Base-by-base conservation (phyloP, 306 rosid genomes). In the Glycyrrhiza uralensis region DNA sequence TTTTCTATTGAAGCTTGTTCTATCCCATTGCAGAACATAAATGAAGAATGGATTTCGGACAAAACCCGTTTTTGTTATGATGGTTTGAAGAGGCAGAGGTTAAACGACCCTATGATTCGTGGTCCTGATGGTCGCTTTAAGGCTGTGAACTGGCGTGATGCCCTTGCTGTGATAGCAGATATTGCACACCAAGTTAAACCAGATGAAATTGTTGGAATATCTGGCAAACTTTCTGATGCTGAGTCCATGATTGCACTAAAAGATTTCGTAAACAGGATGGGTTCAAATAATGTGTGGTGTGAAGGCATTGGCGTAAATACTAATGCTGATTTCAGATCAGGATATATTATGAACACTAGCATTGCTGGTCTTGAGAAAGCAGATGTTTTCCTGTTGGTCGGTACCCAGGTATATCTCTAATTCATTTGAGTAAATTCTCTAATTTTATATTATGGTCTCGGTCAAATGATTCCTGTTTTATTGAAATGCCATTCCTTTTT, bases 31-130 rank as follows among this genome's bases (percentile, higher is more conserved):
- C 85, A 95, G 99, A 97, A 91, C 80, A 89, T 95, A 77, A 95
- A 95, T 82, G 99, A 95, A 81, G 99, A 95, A 78, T 95, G 99
- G 97, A 95, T 95, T 82, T 95, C 99, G 36, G 99, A 95, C 81
- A 95, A 95, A 81, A 95, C 97, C 76, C 97, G 97, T 44, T 95
- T 95, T 57, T 89, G 92, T 67, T 95, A 91, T 84, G 99, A 95
- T 72, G 99, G 99, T 73, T 89, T 95, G 83, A 95, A 95, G 86
- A 95, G 99, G 78, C 99, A 95, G 82, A 91, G 99, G 80, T 80
- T 95, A 67, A 95, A 89, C 80, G 99, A 95, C 81, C 99, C 97
- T 29, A 91, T 95, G 99, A 82, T 95, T 74, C 97, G 97, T 69
- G 93, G 89, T 81, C 79, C 93, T 71, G 97, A 95, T 84, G 99